Percentiles rank a stretch among this genome's conserved stretches.
Evolutionary conservation across 148 eudicot species (phyloP).

Genomic region (Polygonum maritimum): DNA sequence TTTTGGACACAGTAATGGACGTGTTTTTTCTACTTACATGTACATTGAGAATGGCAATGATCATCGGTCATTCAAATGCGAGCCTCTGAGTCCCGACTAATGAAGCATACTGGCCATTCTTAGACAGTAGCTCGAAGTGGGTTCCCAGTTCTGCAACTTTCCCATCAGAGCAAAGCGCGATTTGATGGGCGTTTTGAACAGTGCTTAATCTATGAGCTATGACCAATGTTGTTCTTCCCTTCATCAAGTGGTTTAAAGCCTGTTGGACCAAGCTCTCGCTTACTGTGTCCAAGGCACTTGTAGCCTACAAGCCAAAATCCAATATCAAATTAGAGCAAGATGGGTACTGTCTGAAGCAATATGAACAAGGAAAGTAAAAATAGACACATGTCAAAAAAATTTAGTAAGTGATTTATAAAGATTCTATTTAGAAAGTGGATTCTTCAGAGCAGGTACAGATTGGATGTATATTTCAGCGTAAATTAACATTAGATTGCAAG

Average conservation of each 20-base stretch:
- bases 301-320: constrained; percentile 49
- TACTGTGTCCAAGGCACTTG: constrained; percentile 88
- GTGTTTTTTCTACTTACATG: not conserved
- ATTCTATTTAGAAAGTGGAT: not conserved
- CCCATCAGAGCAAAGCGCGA: constrained; percentile 87
- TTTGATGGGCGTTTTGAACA: constrained; percentile 96
- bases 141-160: constrained; percentile 83
- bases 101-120: constrained; percentile 78
- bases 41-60: not conserved
- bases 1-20: not conserved
- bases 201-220: constrained; percentile 98
- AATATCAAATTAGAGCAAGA: not conserved
- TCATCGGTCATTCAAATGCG: constrained; percentile 62
- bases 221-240: constrained; percentile 89
- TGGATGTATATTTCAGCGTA: not conserved
- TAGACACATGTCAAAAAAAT: not conserved
- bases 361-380: not conserved
- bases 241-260: constrained; percentile 84
- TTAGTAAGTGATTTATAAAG: not conserved
- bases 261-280: constrained; percentile 89
- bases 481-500: not conserved
- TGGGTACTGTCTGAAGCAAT: not conserved
- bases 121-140: constrained; percentile 58
- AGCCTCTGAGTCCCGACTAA: constrained; percentile 88
- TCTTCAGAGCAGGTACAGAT: not conserved